These are phyloP conservation scores for Ilyonectria mors-panacis DNA, from an alignment of 2,329 filamentous ascomycete species.

Conservation along the genomic window DNA sequence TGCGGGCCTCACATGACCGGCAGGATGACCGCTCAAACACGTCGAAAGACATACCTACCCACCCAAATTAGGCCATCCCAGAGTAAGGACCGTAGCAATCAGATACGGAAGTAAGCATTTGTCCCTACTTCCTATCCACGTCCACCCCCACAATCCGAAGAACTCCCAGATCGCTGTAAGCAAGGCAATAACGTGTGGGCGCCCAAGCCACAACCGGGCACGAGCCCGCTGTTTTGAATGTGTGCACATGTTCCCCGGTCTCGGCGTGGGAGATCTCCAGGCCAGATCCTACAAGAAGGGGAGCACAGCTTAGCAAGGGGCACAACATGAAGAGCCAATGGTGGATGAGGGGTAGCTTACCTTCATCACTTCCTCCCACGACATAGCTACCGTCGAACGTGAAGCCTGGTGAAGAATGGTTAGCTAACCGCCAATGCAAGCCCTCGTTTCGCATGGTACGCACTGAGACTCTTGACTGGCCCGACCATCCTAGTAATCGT, in stretches of 20 bases:
- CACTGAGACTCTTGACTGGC: conserved; percentile 78
- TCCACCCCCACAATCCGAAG: conserved; percentile 78
- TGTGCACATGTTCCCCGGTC: conserved; percentile 80
- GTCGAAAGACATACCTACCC: background rate
- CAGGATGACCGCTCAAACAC: conserved; percentile 10
- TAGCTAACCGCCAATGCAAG: conserved; percentile 22
- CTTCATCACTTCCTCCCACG: conserved; percentile 82
- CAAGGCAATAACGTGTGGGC: conserved; percentile 80
- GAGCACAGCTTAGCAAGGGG: conserved; percentile 5
- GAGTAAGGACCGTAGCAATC: background rate
- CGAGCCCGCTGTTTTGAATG: conserved; percentile 76
- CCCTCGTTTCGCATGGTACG: conserved; percentile 38
- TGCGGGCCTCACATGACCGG: conserved; percentile 9
- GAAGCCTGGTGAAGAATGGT: conserved; percentile 69
- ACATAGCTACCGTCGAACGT: conserved; percentile 84
- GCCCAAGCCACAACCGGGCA: conserved; percentile 82
- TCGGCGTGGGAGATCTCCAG: conserved; percentile 81
- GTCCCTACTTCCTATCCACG: conserved; percentile 56
- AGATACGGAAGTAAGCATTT: background rate
- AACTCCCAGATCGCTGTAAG: conserved; percentile 79
- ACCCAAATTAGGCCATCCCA: background rate
- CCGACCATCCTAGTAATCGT: conserved; percentile 79
- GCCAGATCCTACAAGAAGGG: conserved; percentile 63
- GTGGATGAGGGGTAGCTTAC: conserved; percentile 53
- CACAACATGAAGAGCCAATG: background rate